Conservation (phyloP, 768 basidiomycete species). For the Chiua virens region DNA sequence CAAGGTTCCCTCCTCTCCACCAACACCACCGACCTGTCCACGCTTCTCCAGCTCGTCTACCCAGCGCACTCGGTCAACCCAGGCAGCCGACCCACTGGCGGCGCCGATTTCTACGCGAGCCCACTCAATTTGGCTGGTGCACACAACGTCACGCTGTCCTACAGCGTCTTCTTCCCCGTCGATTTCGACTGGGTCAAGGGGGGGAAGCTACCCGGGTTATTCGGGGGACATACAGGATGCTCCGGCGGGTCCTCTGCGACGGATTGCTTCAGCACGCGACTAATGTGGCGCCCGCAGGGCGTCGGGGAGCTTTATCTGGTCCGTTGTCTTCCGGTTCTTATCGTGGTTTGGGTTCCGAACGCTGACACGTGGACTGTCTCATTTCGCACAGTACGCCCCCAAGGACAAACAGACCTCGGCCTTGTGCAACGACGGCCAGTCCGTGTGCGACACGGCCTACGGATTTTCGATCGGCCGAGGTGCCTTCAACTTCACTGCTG, state of each 20-base stretch:
- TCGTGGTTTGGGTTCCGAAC: not conserved
- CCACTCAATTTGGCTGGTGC: slow-evolving; percentile 49
- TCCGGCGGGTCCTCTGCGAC: slow-evolving; percentile 73
- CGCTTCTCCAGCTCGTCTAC: slow-evolving; percentile 64
- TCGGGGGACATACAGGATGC: slow-evolving; percentile 64
- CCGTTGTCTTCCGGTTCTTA: too few relatives aligned
- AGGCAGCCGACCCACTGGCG: slow-evolving; percentile 58
- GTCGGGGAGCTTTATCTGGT: slow-evolving; percentile 77
- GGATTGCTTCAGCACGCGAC: slow-evolving; percentile 77
- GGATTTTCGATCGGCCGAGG: slow-evolving; percentile 78
- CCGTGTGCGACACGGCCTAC: slow-evolving; percentile 64
- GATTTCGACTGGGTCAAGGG: slow-evolving; percentile 78
- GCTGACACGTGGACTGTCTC: not conserved
- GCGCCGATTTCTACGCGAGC: slow-evolving; percentile 65
- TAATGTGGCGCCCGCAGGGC: slow-evolving; percentile 79
- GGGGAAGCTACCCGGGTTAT: slow-evolving; percentile 85
- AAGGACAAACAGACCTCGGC: slow-evolving; percentile 63
- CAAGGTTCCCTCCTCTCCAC: too few relatives aligned
- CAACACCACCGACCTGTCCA: slow-evolving; percentile 34
- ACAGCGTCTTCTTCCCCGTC: slow-evolving; percentile 74
- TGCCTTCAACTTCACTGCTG: slow-evolving; percentile 58
- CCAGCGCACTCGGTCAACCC: slow-evolving; percentile 73
- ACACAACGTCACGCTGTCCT: slow-evolving; percentile 55
- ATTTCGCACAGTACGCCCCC: slow-evolving; percentile 62
- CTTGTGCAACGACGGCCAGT: slow-evolving; percentile 57